A percentile compares a stretch with the other conserved stretches of the same genome.
Conservation (phyloP, 2,329 filamentous ascomycete species). For the Magnaporthiopsis rhizophila region DNA sequence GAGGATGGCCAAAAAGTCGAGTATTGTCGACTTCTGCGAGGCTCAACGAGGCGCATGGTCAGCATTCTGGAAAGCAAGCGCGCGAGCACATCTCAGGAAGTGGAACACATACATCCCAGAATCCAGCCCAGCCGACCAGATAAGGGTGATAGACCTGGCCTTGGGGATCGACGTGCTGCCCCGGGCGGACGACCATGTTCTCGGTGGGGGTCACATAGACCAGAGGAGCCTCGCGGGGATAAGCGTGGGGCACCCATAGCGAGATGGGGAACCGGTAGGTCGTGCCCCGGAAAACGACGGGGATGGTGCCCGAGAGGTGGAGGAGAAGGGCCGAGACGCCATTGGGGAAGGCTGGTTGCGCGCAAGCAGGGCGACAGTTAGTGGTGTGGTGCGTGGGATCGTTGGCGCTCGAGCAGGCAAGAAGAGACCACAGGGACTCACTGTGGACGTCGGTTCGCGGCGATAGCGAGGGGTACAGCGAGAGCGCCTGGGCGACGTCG, state of each 20-base stretch:
- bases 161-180: slow-evolving; percentile 90
- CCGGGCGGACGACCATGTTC: slow-evolving; percentile 81
- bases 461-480: slow-evolving; percentile 69
- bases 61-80: slow-evolving; percentile 8
- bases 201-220: slow-evolving; percentile 83
- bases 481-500: slow-evolving; percentile 76
- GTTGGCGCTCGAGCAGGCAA: background rate
- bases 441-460: slow-evolving; percentile 94
- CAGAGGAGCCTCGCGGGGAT: slow-evolving; percentile 78
- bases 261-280: slow-evolving; percentile 87
- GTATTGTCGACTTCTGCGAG: slow-evolving; percentile 66
- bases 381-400: slow-evolving; percentile 9
- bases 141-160: slow-evolving; percentile 95
- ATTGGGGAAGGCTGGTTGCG: slow-evolving; percentile 68
- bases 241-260: slow-evolving; percentile 87
- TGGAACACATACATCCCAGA: slow-evolving; percentile 68
- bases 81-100: background rate
- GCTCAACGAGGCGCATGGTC: slow-evolving; percentile 8
- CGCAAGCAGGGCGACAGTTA: slow-evolving; percentile 11
- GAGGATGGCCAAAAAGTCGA: slow-evolving; percentile 75
- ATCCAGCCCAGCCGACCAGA: slow-evolving; percentile 78
- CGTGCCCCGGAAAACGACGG: slow-evolving; percentile 82
- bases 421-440: slow-evolving; percentile 34
- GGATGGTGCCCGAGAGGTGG: slow-evolving; percentile 77
- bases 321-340: slow-evolving; percentile 80